Base-by-base conservation (phyloP, 2,329 filamentous ascomycete genomes). In the Epichloe brachyelytri region DNA sequence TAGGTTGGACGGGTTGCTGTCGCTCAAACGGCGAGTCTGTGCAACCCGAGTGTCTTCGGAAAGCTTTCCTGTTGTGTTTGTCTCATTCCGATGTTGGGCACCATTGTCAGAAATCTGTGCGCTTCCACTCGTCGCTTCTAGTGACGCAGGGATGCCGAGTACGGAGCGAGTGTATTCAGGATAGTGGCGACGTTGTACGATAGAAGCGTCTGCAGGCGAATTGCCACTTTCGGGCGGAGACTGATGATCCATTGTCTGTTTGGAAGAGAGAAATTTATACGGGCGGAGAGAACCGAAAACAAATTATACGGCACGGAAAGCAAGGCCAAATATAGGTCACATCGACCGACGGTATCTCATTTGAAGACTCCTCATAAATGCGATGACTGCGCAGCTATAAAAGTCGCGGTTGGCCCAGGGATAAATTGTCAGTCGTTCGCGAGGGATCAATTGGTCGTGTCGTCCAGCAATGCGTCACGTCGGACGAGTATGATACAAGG, bases 101-200 rank as follows among this genome's bases (percentile, higher is more conserved):
- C 33, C 26, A 8, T 39, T 48, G 15, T 46, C 36, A 34, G 40
- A 22, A 38, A 12, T 30, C 30, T 40, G 48, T 37, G 37, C 14
- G n/a, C 26, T 39, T 10, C 26, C 26, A 43, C 36, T 40, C 26
- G 36, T 48, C 34, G 34, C 37, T 26, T 46, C 52, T 43, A 49
- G 19, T 34, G 51, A 46, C 41, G 49, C 46, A 34, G 43, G 33
- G 20, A 49, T 48, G 30, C 49, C 43, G 30, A 53, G 49, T n/a
- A 43, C 36, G 5, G 52, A 44, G 34, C 43, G 49, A 38, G 43
- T 43, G 11, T 46, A 20, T 38, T 51, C 43, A 30, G 40, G n/a
- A 43, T 51, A 30, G 20, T 39, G 36, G 36, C 10, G 40, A 19
- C 30, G 39, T 37, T 34, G 19, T 39, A 39, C 43, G 15, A 38